phyloP scores from a whole-genome alignment of 108 stramenopile genomes.

The Conticribra weissflogii region DNA sequence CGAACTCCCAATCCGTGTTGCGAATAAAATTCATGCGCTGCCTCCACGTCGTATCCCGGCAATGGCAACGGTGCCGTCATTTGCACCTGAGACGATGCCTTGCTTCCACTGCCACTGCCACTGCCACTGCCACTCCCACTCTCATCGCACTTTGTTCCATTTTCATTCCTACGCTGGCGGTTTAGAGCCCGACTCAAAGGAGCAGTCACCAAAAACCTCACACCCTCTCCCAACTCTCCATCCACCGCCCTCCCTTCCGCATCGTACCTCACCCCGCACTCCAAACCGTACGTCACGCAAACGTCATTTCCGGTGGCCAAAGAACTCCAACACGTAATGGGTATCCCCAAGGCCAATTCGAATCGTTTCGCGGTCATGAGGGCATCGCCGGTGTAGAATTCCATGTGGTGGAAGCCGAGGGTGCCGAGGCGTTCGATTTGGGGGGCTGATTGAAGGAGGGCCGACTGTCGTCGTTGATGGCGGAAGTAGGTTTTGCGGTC shows the following conservation, averaged over 20 bases:
- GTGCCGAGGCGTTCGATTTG: conserved; percentile 53
- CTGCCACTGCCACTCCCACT: not conserved
- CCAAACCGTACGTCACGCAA: conserved; percentile 61
- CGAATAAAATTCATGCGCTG: conserved; percentile 54
- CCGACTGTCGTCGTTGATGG: conserved; percentile 3
- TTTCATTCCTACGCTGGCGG: too few relatives aligned
- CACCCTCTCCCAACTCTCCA: conserved; percentile 31
- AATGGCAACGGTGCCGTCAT: conserved; percentile 53
- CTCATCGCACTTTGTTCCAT: not conserved
- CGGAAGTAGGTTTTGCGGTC: conserved; percentile 28
- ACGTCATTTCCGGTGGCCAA: conserved; percentile 63
- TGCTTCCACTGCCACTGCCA: not conserved
- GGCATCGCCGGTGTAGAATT: conserved; percentile 71
- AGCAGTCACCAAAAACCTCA: conserved; percentile 44
- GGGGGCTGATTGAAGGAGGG: not conserved
- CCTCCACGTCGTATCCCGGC: conserved; percentile 41
- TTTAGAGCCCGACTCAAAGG: conserved; percentile 30
- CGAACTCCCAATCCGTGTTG: conserved; percentile 64
- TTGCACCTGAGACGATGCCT: conserved; percentile 16
- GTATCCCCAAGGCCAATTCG: conserved; percentile 53
- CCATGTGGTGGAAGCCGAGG: conserved; percentile 64
- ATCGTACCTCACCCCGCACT: conserved; percentile 34
- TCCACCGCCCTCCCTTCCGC: not conserved
- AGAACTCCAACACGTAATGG: conserved; percentile 58
- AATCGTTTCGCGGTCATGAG: conserved; percentile 52